Evolutionary conservation across 176 grass and related monocot species (phyloP).

Genomic region (Triticum dicoccoides): DNA sequence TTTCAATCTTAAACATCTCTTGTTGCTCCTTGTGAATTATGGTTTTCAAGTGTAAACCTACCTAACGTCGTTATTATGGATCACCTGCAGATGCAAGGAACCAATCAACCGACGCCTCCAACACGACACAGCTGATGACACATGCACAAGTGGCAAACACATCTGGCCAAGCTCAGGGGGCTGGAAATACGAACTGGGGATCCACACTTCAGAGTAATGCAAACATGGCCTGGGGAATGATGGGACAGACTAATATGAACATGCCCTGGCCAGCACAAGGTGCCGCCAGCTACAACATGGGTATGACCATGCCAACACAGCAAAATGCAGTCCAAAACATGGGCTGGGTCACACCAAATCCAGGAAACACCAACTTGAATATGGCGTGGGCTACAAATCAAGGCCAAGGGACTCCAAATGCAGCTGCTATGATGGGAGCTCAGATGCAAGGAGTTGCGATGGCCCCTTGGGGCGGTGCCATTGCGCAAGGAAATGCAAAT

Average conservation of each 20-base stretch:
- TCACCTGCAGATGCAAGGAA: slow-evolving; percentile 34
- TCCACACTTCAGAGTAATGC: slow-evolving; percentile 50
- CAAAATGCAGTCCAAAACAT: slow-evolving; percentile 57
- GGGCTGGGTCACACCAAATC: slow-evolving; percentile 58
- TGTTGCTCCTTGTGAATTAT: not conserved
- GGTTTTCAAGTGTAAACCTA: not conserved
- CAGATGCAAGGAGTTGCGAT: slow-evolving; percentile 64
- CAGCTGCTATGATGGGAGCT: slow-evolving; percentile 42
- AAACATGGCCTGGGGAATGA: slow-evolving; percentile 56
- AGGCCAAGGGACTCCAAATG: slow-evolving; percentile 49
- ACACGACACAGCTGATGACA: slow-evolving; percentile 36
- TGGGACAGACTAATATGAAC: slow-evolving; percentile 59
- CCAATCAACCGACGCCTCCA: slow-evolving; percentile 40
- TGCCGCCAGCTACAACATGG: slow-evolving; percentile 71
- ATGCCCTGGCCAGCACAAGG: slow-evolving; percentile 59
- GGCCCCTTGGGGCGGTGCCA: slow-evolving; percentile 57
- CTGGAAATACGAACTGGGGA: slow-evolving; percentile 58
- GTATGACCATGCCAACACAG: slow-evolving; percentile 44
- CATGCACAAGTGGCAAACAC: slow-evolving; percentile 52
- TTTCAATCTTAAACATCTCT: slow-evolving; percentile 14
- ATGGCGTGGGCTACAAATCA: slow-evolving; percentile 45
- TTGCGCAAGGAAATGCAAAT: slow-evolving; percentile 60
- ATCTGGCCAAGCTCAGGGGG: slow-evolving; percentile 47
- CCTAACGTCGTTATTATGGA: slow-evolving; percentile 19
- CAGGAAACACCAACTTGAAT: slow-evolving; percentile 68